Base-by-base conservation (phyloP, 768 basidiomycete species). In the Albatrellus ellisii region DNA sequence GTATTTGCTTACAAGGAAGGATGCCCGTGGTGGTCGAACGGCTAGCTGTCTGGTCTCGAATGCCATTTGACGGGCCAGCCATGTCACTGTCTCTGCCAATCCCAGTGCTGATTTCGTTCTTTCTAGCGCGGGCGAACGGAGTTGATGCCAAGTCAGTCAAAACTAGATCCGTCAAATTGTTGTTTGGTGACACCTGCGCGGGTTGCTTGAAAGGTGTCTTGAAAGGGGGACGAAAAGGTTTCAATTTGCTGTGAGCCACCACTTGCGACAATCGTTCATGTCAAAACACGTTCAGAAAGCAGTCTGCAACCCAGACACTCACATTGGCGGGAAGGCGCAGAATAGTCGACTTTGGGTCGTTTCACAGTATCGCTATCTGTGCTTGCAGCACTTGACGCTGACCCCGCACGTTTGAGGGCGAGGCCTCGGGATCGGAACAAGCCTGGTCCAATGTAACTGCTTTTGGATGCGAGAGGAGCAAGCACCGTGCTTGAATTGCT, bases 211-310 rank as follows among this genome's bases (percentile, higher is more conserved):
- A 31, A 6, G 59, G 54, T 0, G 51, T 54, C 39, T 51, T 64
- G 50, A 61, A 62, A 1, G 67, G 62, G 1, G 54, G 53, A 42
- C 60, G 64, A 47, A 56, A 52, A 11, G 43, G 51, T 26, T 44
- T 14, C 1, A 11, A 36, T 28, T 33, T 31, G 27, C 22, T 43
- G 7, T 15, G 36, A 39, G 26, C 17, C 14, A 21, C 20, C 29
- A 12, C 17, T 11, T 2, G 1, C 18, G 7, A 12, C 26, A 43
- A 31, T 43, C 31, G 4, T n/a, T n/a, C n/a, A n/a, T n/a, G n/a
- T n/a, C n/a, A n/a, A 49, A 41, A 3, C 40, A 41, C 42, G 46
- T 41, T 31, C 33, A 41, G 3, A 50, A 28, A 7, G 42, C 33
- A 3, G 47, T 36, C 25, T 37, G 17, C 7, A 9, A 3, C 26